These are phyloP conservation scores for Termitomyces heimii DNA, from an alignment of 768 basidiomycete genomes.

Conservation along the genomic window DNA sequence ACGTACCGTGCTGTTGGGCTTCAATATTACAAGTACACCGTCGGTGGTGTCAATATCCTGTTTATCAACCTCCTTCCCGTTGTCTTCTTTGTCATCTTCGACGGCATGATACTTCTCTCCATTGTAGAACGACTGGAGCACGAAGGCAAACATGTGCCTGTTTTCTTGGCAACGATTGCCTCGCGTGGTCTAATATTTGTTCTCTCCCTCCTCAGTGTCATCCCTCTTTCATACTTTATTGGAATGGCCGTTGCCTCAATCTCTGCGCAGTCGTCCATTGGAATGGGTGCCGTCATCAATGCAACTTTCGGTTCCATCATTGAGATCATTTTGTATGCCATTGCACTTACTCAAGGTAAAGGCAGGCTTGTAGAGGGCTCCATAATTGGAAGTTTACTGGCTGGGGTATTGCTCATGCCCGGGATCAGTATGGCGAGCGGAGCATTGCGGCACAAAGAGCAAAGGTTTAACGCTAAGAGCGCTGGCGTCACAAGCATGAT, in stretches of 20 bases:
- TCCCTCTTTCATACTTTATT: conserved; percentile 97
- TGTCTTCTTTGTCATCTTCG: conserved; percentile 95
- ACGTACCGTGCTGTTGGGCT: conserved; percentile 87
- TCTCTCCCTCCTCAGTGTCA: conserved; percentile 82
- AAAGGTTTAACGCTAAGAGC: conserved; percentile 98
- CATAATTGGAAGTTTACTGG: conserved; percentile 91
- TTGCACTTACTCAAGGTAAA: conserved; percentile 87
- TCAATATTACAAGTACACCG: conserved; percentile 98
- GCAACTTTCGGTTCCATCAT: conserved; percentile 98
- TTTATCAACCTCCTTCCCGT: conserved; percentile 93
- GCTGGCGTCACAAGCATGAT: conserved; percentile 99
- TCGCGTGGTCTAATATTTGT: conserved; percentile 79
- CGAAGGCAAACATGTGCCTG: conserved; percentile 51
- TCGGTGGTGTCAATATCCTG: conserved; percentile 97
- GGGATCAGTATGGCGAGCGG: conserved; percentile 93
- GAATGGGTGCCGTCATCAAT: conserved; percentile 99
- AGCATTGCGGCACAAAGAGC: conserved; percentile 87
- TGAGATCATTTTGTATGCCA: conserved; percentile 89
- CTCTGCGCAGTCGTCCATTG: conserved; percentile 96
- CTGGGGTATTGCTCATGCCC: conserved; percentile 96
- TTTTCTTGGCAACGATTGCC: conserved; percentile 62
- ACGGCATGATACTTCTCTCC: conserved; percentile 77
- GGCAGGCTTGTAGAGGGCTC: conserved; percentile 95
- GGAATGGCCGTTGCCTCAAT: conserved; percentile 99
- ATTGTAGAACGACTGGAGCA: conserved; percentile 57